Percentiles rank a stretch among this genome's conserved stretches.
These are phyloP conservation scores for Mycocentrospora acerina DNA, from an alignment of 2,329 filamentous ascomycete genomes.

Conservation along the genomic window DNA sequence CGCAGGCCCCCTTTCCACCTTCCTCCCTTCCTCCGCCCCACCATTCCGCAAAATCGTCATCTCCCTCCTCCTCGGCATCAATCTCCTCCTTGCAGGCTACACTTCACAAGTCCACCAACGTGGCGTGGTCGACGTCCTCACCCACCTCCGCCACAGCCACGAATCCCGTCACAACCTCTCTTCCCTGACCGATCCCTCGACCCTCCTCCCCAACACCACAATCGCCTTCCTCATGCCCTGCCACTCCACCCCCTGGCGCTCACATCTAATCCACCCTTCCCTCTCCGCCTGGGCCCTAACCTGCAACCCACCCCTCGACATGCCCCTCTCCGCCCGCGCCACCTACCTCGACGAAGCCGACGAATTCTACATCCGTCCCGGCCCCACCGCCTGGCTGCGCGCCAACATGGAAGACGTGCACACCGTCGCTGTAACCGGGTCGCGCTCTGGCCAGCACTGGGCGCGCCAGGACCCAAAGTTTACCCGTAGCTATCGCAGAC, in stretches of 20 bases:
- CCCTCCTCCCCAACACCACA: slow-evolving; percentile 43
- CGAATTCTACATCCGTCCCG: slow-evolving; percentile 74
- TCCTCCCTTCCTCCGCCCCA: slow-evolving; percentile 54
- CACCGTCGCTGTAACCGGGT: slow-evolving; percentile 20
- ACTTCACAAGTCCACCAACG: slow-evolving; percentile 73
- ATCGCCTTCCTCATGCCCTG: slow-evolving; percentile 90
- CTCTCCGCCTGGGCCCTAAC: slow-evolving; percentile 81
- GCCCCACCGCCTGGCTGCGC: slow-evolving; percentile 42
- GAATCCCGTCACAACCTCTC: slow-evolving; percentile 45
- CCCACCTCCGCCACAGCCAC: slow-evolving; percentile 74
- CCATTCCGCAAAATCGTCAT: slow-evolving; percentile 54
- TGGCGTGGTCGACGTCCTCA: slow-evolving; percentile 73
- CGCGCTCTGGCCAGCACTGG: slow-evolving; percentile 26
- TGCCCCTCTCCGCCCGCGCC: slow-evolving; percentile 62
- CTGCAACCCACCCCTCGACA: slow-evolving; percentile 82
- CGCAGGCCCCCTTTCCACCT: slow-evolving; percentile 65
- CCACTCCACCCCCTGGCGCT: slow-evolving; percentile 94
- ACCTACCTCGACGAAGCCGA: slow-evolving; percentile 87
- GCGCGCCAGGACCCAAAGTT: slow-evolving; percentile 23
- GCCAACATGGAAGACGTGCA: slow-evolving; percentile 43
- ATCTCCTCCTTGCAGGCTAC: slow-evolving; percentile 72
- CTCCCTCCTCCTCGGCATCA: slow-evolving; percentile 59
- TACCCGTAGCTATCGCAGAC: slow-evolving; percentile 16
- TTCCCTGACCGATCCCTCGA: slow-evolving; percentile 44
- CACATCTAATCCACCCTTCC: slow-evolving; percentile 73